These are phyloP conservation scores for Musa beccarii DNA, from an alignment of 176 grass and related monocot genomes.

Conservation along the genomic window DNA sequence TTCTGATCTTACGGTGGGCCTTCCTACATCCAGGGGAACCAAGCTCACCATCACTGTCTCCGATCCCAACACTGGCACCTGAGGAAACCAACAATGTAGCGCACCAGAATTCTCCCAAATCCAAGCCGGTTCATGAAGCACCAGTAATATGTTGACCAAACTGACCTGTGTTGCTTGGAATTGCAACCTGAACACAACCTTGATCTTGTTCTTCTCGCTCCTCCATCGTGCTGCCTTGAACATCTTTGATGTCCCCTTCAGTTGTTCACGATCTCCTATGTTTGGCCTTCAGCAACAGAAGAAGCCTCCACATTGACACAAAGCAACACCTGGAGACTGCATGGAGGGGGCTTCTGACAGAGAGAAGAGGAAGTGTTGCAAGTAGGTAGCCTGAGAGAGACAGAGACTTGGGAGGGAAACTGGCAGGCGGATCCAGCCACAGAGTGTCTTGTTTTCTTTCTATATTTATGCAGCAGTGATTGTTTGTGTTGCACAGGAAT, in stretches of 20 bases:
- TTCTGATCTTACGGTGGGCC: slow-evolving; percentile 70
- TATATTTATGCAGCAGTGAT: too few relatives aligned
- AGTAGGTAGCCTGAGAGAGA: too few relatives aligned
- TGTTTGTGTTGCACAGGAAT: too few relatives aligned
- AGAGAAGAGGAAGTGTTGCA: too few relatives aligned
- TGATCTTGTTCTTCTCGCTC: slow-evolving; percentile 70
- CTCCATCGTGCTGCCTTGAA: slow-evolving; percentile 79
- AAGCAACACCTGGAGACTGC: not conserved
- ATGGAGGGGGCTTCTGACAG: too few relatives aligned
- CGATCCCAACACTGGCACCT: slow-evolving; percentile 64
- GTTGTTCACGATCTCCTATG: not conserved
- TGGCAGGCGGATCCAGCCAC: too few relatives aligned
- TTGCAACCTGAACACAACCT: slow-evolving; percentile 82
- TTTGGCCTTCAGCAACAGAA: not conserved
- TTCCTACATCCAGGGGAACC: slow-evolving; percentile 59
- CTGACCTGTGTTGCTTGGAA: slow-evolving; percentile 73
- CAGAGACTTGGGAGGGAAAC: too few relatives aligned
- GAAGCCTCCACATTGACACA: not conserved
- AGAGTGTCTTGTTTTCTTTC: too few relatives aligned
- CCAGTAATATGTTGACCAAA: not conserved
- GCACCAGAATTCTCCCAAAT: too few relatives aligned
- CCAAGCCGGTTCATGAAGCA: too few relatives aligned
- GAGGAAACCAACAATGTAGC: not conserved
- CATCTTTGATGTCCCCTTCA: slow-evolving; percentile 35
- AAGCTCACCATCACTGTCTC: slow-evolving; percentile 70